Base-by-base conservation (phyloP, 257 asterid genomes). In the Voacanga thouarsii region DNA sequence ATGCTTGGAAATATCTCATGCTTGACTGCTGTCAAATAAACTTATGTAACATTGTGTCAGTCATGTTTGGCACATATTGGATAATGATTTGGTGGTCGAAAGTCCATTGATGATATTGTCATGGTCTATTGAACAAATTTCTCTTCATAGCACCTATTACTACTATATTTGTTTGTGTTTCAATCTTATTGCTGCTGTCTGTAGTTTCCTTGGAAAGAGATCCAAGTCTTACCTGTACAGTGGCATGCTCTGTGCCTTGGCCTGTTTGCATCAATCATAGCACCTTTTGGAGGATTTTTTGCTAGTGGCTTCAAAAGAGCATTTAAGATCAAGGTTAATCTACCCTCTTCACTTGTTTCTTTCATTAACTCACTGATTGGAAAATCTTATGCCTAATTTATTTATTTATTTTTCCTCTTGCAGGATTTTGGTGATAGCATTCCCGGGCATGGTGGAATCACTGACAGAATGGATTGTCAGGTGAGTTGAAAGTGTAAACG, bases 391-490 rank as follows among this genome's bases (percentile, higher is more conserved):
- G 12, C 33, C n/a, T 30, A 15, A 33, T 33, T 33, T 33, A 33
- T 33, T 33, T 33, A 33, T 33, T 2, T 9, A 5, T 33, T 66
- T 63, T 49, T 74, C 26, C 24, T 67, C 60, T 68, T 56, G 59
- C 85, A 96, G 99, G 99, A 96, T 88, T 96, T 96, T 84, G 99
- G 98, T 47, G 98, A 93, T 83, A 96, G 99, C 86, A 96, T 96
- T 79, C 99, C 99, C 47, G 99, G 99, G 77, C 99, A 96, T 78
- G 99, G 99, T 76, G 99, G 99, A 73, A 90, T 96, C 80, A 96
- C 98, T 0, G 99, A 96, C 82, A 88, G 99, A 87, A 96, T 96
- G 99, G 99, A 96, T 82, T 96, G 99, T 82, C 99, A 95, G 96
- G 98, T 95, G 72, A 84, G 75, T 67, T 45, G 23, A 60, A 28